These are phyloP conservation scores for Cladosporium halotolerans DNA, from an alignment of 2,329 filamentous ascomycete species.

Conservation along the genomic window DNA sequence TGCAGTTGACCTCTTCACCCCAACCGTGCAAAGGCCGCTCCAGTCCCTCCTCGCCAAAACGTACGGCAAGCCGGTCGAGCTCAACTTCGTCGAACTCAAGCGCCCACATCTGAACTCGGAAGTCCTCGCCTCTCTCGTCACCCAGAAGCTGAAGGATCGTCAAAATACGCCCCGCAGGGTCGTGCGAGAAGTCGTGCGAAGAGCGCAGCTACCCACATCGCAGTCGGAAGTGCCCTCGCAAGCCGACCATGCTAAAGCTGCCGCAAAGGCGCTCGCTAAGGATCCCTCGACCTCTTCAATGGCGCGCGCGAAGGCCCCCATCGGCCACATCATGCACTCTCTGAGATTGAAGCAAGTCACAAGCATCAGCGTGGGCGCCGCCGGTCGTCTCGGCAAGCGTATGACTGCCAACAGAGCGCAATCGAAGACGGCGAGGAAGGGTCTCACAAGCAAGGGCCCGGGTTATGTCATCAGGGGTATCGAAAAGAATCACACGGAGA, in stretches of 20 bases:
- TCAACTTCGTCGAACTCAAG: conserved; percentile 23
- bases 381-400: conserved; percentile 29
- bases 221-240: conserved; percentile 17
- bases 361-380: conserved; percentile 25
- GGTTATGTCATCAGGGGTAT: conserved; percentile 25
- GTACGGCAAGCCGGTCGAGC: conserved; percentile 28
- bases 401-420: conserved; percentile 28
- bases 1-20: conserved; percentile 13
- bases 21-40: conserved; percentile 15
- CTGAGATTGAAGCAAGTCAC: conserved; percentile 25
- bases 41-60: conserved; percentile 19
- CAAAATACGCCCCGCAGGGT: conserved; percentile 24
- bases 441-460: conserved; percentile 24
- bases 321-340: conserved; percentile 19
- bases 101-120: conserved; percentile 27
- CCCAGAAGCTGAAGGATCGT: conserved; percentile 25
- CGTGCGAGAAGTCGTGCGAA: conserved; percentile 28
- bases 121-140: conserved; percentile 25
- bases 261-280: conserved; percentile 11
- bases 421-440: conserved; percentile 25
- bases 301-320: conserved; percentile 19
- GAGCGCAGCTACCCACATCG: conserved; percentile 23
- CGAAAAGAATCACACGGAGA: conserved; percentile 23
- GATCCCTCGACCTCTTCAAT: conserved; percentile 14
- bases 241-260: conserved; percentile 16